Evolutionary conservation across 352 stramenopile species (phyloP).

Genomic region (Phytophthora colocasiae): DNA sequence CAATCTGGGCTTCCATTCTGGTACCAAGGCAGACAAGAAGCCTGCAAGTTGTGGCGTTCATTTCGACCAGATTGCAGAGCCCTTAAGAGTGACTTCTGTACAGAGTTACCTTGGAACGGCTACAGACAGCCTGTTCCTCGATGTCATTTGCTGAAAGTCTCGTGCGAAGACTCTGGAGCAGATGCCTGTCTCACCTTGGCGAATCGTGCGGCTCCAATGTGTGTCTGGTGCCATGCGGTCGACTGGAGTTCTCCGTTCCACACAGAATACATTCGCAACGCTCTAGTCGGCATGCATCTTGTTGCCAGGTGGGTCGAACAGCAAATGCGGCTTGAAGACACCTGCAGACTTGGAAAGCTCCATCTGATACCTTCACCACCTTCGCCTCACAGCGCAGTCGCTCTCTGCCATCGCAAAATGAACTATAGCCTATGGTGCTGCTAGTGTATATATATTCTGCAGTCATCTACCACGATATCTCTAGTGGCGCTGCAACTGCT

Average conservation of each 20-base stretch:
- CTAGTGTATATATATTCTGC: too few relatives aligned
- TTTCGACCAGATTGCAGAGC: slow-evolving; percentile 2
- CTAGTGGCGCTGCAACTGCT: neutral
- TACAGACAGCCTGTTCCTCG: slow-evolving; percentile 8
- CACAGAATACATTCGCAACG: neutral
- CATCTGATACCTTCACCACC: slow-evolving; percentile 6
- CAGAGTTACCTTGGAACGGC: neutral
- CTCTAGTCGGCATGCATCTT: neutral
- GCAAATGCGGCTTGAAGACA: slow-evolving; percentile 6
- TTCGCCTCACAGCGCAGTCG: neutral
- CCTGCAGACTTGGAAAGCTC: slow-evolving; percentile 11
- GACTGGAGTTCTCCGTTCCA: slow-evolving; percentile 2
- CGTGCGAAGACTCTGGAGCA: slow-evolving; percentile 15
- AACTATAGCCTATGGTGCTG: neutral
- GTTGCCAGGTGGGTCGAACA: slow-evolving; percentile 11
- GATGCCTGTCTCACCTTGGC: slow-evolving; percentile 6
- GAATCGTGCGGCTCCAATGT: neutral
- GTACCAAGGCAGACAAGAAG: slow-evolving; percentile 6
- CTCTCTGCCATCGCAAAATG: slow-evolving; percentile 13
- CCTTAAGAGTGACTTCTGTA: neutral
- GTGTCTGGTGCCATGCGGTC: slow-evolving; percentile 8
- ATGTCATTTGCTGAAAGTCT: slow-evolving; percentile 17
- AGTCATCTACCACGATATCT: neutral
- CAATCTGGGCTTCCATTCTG: slow-evolving; percentile 7
- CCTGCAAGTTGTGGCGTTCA: slow-evolving; percentile 5